Base-by-base conservation (phyloP, 2,329 filamentous ascomycete species). In the Thermomyces lanuginosus region DNA sequence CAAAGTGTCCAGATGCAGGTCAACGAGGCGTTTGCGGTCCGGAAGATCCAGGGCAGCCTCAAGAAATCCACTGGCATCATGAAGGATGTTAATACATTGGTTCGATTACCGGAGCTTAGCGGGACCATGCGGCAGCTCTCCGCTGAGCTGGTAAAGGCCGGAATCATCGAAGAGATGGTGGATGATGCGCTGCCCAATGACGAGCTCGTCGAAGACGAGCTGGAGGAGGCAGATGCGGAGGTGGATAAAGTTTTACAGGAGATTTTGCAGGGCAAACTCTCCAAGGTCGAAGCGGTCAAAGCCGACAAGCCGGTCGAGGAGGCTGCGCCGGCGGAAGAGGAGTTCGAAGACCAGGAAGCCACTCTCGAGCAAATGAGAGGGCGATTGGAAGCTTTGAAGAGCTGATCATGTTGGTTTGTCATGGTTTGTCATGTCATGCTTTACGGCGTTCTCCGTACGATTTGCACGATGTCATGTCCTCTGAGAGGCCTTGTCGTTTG, bases 121-220 rank as follows among this genome's bases (percentile, higher is more conserved):
- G 73, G 69, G 8, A 93, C 84, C 6, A 95, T 95, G 86, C 66
- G 73, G 36, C 81, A 92, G 51, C 61, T 95, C 26, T 77, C 75
- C 43, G 66, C 76, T 31, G 89, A 95, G 63, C 58, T 95, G 39
- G 78, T 92, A 53, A 91, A 83, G 60, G 86, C 89, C 2, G 89
- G 86, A 9, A 86, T 98, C 38, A 92, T 95, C 34, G 86, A 95
- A 62, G 89, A 98, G 60, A 93, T 95, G 79, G 73, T 92, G 4
- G 79, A 76, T 24, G 86, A 95, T 49, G 73, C 66, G 22, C 59
- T 95, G 38, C 81, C 83, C n/a, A 62, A 69, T 34, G 68, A 75
- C 37, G 75, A 83, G 31, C 56, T 75, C 27, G 60, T 81, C 26
- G 73, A 76, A 40, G 62, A 70, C 28, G 69, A 80, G 31, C 72